Evolutionary conservation across 805 yeast species (phyloP).

Genomic region (Monosporozyma servazzii): DNA sequence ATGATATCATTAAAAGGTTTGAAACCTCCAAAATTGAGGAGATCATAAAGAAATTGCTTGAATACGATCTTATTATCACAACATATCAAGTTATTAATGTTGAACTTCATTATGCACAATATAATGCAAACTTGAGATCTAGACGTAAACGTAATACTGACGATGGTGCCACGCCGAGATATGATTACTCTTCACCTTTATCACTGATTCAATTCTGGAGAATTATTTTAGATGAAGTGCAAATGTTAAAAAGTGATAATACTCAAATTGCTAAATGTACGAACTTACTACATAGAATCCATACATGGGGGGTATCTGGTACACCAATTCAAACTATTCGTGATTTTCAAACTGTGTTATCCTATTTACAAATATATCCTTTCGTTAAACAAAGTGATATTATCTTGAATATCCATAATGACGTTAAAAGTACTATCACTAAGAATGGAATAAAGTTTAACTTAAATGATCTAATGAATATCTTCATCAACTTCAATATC

Average conservation of each 20-base stretch:
- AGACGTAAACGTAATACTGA: slow-evolving; percentile 22
- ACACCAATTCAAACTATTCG: slow-evolving; percentile 69
- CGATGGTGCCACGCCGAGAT: slow-evolving; percentile 13
- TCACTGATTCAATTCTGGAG: slow-evolving; percentile 82
- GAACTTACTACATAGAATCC: slow-evolving; percentile 67
- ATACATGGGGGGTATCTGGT: slow-evolving; percentile 97
- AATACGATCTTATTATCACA: slow-evolving; percentile 70
- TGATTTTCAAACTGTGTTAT: slow-evolving; percentile 64
- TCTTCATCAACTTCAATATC: slow-evolving; percentile 50
- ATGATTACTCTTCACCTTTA: slow-evolving; percentile 71
- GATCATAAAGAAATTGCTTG: slow-evolving; percentile 45
- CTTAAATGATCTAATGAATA: slow-evolving; percentile 36
- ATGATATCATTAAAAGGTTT: slow-evolving; percentile 27
- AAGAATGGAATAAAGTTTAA: slow-evolving; percentile 15
- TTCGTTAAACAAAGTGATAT: slow-evolving; percentile 35
- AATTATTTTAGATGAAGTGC: slow-evolving; percentile 87
- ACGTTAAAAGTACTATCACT: slow-evolving; percentile 9
- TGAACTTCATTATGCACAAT: slow-evolving; percentile 74
- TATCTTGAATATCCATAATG: slow-evolving; percentile 17
- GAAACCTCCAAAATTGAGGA: slow-evolving; percentile 14
- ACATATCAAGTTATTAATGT: slow-evolving; percentile 62
- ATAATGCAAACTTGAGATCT: slow-evolving; percentile 41
- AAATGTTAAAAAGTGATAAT: slow-evolving; percentile 66
- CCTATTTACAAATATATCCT: slow-evolving; percentile 61
- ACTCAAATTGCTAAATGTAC: slow-evolving; percentile 78